Evolutionary conservation across 495 filamentous ascomycete genomes (phyloP).

Genomic region (Penicillium bovifimosum): DNA sequence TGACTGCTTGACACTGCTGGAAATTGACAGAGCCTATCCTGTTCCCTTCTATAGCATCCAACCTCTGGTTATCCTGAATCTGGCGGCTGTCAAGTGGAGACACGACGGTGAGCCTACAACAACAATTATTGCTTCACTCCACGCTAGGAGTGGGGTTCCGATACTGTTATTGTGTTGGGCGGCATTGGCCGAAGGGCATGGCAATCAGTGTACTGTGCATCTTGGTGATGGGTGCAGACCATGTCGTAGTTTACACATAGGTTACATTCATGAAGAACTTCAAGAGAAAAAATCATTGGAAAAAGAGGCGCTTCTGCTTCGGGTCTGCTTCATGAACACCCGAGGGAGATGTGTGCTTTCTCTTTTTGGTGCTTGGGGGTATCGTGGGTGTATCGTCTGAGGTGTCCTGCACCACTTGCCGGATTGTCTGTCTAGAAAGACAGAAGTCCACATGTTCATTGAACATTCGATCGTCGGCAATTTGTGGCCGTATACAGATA

Average conservation of each 20-base stretch:
- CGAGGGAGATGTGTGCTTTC: conserved; percentile 22
- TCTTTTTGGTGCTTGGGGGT: conserved; percentile 19
- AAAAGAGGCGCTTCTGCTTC: conserved; percentile 39
- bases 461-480: conserved; percentile 69
- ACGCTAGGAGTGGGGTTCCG: background rate
- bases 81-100: conserved; percentile 3
- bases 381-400: conserved; percentile 9
- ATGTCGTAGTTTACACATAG: no score
- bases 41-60: background rate
- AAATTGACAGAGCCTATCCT: no score
- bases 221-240: background rate
- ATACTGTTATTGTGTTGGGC: background rate
- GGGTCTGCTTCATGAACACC: conserved; percentile 18
- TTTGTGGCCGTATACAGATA: conserved; percentile 70
- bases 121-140: background rate
- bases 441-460: conserved; percentile 95
- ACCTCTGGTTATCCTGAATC: background rate
- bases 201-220: background rate
- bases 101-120: conserved; percentile 2
- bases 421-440: conserved; percentile 78
- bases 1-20: background rate
- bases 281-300: conserved; percentile 12
- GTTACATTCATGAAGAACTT: background rate
- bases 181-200: background rate
- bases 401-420: conserved; percentile 61